Base-by-base conservation (phyloP, 2,329 filamentous ascomycete species). In the Keithomyces neogunnii region DNA sequence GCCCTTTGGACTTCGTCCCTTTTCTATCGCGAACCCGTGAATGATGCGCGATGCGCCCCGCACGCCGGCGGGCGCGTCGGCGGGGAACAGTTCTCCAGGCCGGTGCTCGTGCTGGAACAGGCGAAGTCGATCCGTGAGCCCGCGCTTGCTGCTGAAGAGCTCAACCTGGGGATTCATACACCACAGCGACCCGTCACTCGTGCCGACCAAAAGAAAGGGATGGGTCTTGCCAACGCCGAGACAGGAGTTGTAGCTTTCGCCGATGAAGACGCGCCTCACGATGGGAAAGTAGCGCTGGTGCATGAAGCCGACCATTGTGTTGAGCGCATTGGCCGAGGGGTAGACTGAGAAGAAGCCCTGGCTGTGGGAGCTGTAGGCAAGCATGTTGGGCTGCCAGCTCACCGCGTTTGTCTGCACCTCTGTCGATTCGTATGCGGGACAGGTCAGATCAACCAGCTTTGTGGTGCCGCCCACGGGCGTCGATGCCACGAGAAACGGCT, bases 61-160 rank as follows among this genome's bases (percentile, higher is more conserved):
- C n/a, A 56, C 55, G 1, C 59, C 54, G 1, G 58, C 64, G 1
- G 62, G 62, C 5, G 63, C 65, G 2, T 60, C 63, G 0, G 51
- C 32, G 2, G 62, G 54, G 38, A 68, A 64, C 26, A 66, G 48
- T 26, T 58, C 57, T 5, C 63, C 60, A 0, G 72, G 65, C 1
- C 71, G 67, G 56, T 77, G 78, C 59, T 82, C 77, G 58, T 81
- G 78, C 44, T 80, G 75, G 47, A 81, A 72, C 1, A 83, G 33
- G 11, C 65, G 59, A 36, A 71, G 60, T 31, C 67, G 66, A 39
- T 69, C 63, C 4, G 63, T 65, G 3, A 59, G 58, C 8, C 66
- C 66, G 13, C 64, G 62, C 0, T 63, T 61, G 30, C 61, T 62
- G 51, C 58, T 66, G 46, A 71, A 69, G 10, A 71, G 53, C 51